Evolutionary conservation across 768 basidiomycete genomes (phyloP).

Genomic region (Trametes elegans): DNA sequence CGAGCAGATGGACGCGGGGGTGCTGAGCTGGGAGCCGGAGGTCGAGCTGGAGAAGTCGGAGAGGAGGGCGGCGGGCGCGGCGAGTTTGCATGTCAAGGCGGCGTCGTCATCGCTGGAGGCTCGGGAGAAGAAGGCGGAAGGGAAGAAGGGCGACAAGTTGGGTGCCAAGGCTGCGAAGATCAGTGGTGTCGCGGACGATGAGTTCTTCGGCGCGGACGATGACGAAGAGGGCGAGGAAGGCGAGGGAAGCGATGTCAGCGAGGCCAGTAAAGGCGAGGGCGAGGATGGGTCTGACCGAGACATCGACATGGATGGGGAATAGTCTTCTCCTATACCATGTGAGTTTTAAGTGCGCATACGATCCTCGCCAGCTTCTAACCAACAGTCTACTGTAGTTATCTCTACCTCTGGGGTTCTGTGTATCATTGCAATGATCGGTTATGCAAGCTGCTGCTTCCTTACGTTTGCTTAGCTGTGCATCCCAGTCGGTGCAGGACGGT

Average conservation of each 20-base stretch:
- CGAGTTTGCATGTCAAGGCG: no score
- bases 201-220: constrained; percentile 31
- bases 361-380: no score
- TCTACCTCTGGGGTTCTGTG: no score
- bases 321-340: neutral
- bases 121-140: neutral
- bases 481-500: no score
- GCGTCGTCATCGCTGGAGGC: neutral
- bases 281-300: constrained; percentile 6
- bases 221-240: constrained; percentile 6
- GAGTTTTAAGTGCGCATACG: neutral
- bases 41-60: constrained; percentile 27
- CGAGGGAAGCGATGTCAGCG: neutral
- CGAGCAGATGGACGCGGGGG: constrained; percentile 57
- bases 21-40: constrained; percentile 63
- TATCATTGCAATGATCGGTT: no score
- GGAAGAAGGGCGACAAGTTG: neutral
- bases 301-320: constrained; percentile 8
- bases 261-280: neutral
- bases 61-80: neutral
- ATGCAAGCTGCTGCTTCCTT: no score
- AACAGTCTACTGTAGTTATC: no score
- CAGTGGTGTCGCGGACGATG: constrained; percentile 26
- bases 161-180: neutral
- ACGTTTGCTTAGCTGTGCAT: no score